A percentile compares a stretch with the other conserved stretches of the same genome.
Evolutionary conservation across 305 asterid genomes (phyloP).

Genomic region (Salvia sclarea): DNA sequence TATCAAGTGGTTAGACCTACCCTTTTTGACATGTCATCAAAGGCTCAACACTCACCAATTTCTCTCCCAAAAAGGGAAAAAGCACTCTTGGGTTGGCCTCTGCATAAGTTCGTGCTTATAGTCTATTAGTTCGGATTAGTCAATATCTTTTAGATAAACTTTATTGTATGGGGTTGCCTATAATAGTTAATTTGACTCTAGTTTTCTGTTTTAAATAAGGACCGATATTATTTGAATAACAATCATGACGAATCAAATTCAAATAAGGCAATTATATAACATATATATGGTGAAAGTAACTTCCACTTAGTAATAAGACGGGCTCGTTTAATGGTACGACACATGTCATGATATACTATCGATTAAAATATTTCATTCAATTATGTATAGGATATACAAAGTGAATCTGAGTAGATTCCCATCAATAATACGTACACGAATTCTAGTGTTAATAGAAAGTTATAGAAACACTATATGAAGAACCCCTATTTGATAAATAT

Average conservation of each 20-base stretch:
- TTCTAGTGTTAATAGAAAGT: too few relatives aligned
- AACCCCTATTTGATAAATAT: too few relatives aligned
- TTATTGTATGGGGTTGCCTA: neutral
- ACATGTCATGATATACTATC: neutral
- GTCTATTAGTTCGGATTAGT: neutral
- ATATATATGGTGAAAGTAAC: neutral
- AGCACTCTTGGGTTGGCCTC: neutral
- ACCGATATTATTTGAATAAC: neutral
- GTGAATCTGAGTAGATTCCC: too few relatives aligned
- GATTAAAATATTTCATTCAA: neutral
- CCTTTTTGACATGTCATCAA: neutral
- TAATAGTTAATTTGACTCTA: neutral
- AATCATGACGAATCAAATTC: too few relatives aligned
- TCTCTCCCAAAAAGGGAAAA: neutral
- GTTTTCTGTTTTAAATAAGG: too few relatives aligned
- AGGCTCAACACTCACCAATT: neutral
- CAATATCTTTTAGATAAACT: too few relatives aligned
- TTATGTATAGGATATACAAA: neutral
- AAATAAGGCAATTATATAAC: too few relatives aligned
- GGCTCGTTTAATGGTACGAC: neutral
- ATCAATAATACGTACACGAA: too few relatives aligned
- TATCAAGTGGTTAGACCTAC: neutral
- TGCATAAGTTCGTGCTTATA: neutral
- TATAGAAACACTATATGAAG: too few relatives aligned
- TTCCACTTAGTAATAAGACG: neutral